Conservation (phyloP, 257 asterid species). For the Echites panduratus region DNA sequence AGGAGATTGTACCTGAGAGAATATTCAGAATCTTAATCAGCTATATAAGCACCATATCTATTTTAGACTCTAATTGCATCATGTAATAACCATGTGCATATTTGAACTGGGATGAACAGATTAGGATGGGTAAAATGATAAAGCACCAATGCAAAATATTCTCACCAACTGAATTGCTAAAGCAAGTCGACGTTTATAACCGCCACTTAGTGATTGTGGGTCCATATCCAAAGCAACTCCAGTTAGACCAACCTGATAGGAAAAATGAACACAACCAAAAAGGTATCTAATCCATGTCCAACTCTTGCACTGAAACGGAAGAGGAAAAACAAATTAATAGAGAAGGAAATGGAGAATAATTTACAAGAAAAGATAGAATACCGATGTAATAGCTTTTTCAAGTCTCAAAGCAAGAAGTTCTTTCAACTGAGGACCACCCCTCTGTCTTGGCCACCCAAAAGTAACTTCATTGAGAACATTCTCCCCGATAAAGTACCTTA, state of each 20-base stretch:
- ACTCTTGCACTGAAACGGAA: neutral
- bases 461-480: constrained; percentile 79
- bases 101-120: neutral
- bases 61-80: neutral
- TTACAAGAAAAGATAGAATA: constrained; percentile 23
- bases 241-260: constrained; percentile 28
- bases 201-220: constrained; percentile 90
- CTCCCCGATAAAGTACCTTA: constrained; percentile 86
- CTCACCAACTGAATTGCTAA: constrained; percentile 85
- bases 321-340: neutral
- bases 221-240: constrained; percentile 37
- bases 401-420: constrained; percentile 86
- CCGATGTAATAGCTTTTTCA: constrained; percentile 78
- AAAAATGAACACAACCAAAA: constrained; percentile 5
- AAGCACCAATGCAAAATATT: constrained; percentile 17
- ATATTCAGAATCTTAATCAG: constrained; percentile 20
- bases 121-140: constrained; percentile 15
- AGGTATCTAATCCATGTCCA: neutral
- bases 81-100: neutral
- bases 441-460: constrained; percentile 96
- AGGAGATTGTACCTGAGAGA: constrained; percentile 81
- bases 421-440: constrained; percentile 60
- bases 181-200: constrained; percentile 94
- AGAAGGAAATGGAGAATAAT: constrained; percentile 11
- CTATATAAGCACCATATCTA: constrained; percentile 18